Evolutionary conservation across 2,329 filamentous ascomycete genomes (phyloP), one percentile per base, ranked within the genome.

Genomic region (Cucurbitaria berberidis): DNA sequence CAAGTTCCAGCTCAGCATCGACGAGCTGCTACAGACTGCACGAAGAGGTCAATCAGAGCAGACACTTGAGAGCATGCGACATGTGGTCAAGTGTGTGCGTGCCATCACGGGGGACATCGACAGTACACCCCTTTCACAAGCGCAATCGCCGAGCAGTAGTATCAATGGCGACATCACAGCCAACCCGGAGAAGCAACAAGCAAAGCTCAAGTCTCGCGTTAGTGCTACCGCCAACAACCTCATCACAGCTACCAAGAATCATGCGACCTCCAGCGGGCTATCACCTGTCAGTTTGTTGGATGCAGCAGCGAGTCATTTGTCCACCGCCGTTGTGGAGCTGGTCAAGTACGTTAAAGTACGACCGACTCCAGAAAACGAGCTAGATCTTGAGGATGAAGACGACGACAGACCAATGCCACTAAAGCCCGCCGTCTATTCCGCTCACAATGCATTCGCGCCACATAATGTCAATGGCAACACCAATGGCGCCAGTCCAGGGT

Each of bases 151-250:
- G 8, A 68, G 53, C 36, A 74, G 71, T 55, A 75, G 72, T 46
- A 59, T 74, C 45, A 72, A 68, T 42, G 71, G 70, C 8, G 72
- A 74, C 43, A 52, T 67, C 13, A 32, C 64, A 19, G 43, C 52
- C 16, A 72, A 57, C 24, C 69, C 69, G 6, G 71, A 76, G 34
- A 75, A 68, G 80, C 84, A 88, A 57, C 86, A 86, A 60, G 79
- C 81, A 24, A 91, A 88, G 73, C 82, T 96, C 55, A 96, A 91
- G 76, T 84, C 85, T 44, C 88, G 89, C 53, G 89, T 98, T 3
- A 96, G 92, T n/a, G 89, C 89, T 2, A 96, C 93, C 1, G 93
- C 95, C 43, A 98, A 98, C 80, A 95, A 93, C 69, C 81, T 99
- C 52, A 97, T 98, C 67, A 98, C 93, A 2, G 91, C 93, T 1